Base-by-base conservation (phyloP, 345 rosid genomes). In the Lenwebbia sp. region DNA sequence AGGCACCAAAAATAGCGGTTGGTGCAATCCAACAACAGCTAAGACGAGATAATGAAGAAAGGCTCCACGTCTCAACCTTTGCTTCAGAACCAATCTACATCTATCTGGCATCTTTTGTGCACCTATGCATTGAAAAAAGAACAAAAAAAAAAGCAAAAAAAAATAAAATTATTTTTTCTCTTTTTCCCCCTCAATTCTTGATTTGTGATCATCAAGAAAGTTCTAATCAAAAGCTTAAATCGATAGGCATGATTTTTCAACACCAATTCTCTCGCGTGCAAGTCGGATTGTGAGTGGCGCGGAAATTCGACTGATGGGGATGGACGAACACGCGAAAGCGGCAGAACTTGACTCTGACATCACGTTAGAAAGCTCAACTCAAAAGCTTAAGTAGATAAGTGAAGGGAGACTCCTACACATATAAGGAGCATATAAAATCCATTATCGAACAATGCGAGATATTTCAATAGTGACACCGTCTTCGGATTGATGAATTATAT, bases 381-480 rank as follows among this genome's bases (percentile, higher is more conserved):
- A 33, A 70, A 33, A 30, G 25, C 0, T 70, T 37, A 10, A 70
- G 0, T 37, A 0, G 0, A 33, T 17, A 37, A 5, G 7, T 19
- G 6, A 5, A 33, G 6, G 0, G 10, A 70, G 0, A 5, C 3
- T 17, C 4, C 4, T 54, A 3, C 10, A 19, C 5, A 33, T 17
- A 70, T 33, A 70, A 17, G 33, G 12, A 33, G 21, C 13, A 17
- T 19, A 19, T 17, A 65, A 17, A 70, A 4, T 1, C 40, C 19
- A 70, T 19, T 37, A 0, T 19, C 13, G 37, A 33, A 23, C 6
- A 1, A 33, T 33, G 47, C 2, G 2, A 33, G 40, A 4, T 19
- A 9, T 4, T 33, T 37, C 47, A 37, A 19, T 2, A 15, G 5
- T 62, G 40, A 62, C 0, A 30, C 10, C 1, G 0, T 2, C 30